A percentile compares a stretch with the other conserved stretches of the same genome.
phyloP scores from a whole-genome alignment of 768 basidiomycete species.

The Mycena leptocephala region DNA sequence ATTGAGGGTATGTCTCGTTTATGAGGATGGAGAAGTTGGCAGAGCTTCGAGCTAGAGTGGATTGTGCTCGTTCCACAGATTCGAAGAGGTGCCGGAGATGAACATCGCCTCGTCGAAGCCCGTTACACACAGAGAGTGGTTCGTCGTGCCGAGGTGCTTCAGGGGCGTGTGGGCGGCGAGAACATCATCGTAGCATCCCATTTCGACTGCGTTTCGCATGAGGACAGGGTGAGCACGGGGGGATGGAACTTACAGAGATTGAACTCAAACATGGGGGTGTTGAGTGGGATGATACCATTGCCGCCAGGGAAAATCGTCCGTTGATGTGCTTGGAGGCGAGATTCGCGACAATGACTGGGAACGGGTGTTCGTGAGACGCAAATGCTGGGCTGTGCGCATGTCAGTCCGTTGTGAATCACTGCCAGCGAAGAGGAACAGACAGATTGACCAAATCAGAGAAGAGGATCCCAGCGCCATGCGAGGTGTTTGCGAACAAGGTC shows the following conservation, averaged over 20 bases:
- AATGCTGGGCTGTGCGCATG: conserved; percentile 47
- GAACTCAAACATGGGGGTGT: conserved; percentile 53
- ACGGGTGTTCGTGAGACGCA: conserved; percentile 50
- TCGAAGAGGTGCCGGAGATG: conserved; percentile 50
- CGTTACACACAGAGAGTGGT: conserved; percentile 49
- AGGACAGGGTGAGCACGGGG: not conserved
- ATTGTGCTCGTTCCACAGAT: conserved; percentile 30
- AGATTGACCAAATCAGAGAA: conserved; percentile 52
- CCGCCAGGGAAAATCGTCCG: conserved; percentile 38
- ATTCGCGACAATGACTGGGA: conserved; percentile 56
- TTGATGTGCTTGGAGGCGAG: conserved; percentile 44
- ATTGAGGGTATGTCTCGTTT: conserved; percentile 32
- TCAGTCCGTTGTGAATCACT: not conserved
- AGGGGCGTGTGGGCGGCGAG: conserved; percentile 63
- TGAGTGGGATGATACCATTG: conserved; percentile 45
- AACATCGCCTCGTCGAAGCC: conserved; percentile 52
- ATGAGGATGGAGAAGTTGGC: conserved; percentile 32
- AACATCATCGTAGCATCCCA: conserved; percentile 60
- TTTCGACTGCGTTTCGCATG: conserved; percentile 47
- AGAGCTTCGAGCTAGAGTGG: conserved; percentile 11
- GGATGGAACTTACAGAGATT: conserved; percentile 43
- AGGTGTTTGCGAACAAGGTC: conserved; percentile 43
- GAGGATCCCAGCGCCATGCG: conserved; percentile 52
- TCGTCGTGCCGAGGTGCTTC: conserved; percentile 61
- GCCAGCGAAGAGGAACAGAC: conserved; percentile 42